Base-by-base conservation (phyloP, 345 rosid species). In the Lepidium aucheri region DNA sequence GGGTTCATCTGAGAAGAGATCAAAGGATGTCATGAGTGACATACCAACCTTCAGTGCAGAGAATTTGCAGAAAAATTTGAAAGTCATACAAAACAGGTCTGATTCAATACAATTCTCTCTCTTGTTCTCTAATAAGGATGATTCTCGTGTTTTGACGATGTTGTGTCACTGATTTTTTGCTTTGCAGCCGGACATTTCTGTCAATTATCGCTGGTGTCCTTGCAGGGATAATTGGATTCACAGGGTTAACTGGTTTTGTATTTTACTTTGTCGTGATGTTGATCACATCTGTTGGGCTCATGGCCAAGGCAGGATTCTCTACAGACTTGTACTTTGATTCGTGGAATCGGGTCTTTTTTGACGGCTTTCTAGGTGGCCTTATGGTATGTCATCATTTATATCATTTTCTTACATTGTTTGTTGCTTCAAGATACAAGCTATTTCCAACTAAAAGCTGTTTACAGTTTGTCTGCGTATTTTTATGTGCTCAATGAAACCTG, bases 151-250 rank as follows among this genome's bases (percentile, higher is more conserved):
- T 39, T 46, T 53, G 44, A 50, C 8, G 28, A n/a, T 47, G 36
- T 41, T 63, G 50, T 39, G 28, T 63, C 17, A 0, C 6, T 34
- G 0, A 14, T 2, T 15, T 60, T 22, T 62, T 14, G 16, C 14
- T 60, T 61, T 86, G 88, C 83, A 94, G 97, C 78, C 97, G 95
- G 45, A 94, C 97, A 9, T 94, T 94, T 71, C 76, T 94, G 80
- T 94, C 97, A 12, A 86, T 94, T 72, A 84, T 85, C 1, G 96
- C 89, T 49, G 97, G 99, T 34, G 95, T 85, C 55, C 74, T 85
- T 74, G 96, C 97, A 26, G 99, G 99, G 76, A 88, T 94, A 32
- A 67, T 82, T 52, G 99, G 99, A 41, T 85, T 88, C 76, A 94
- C 89, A 3, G 86, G 99, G 55, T 79, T 90, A 68, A 63, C 78